Conservation (phyloP, 2,329 filamentous ascomycete species). For the Penicillium sp. region DNA sequence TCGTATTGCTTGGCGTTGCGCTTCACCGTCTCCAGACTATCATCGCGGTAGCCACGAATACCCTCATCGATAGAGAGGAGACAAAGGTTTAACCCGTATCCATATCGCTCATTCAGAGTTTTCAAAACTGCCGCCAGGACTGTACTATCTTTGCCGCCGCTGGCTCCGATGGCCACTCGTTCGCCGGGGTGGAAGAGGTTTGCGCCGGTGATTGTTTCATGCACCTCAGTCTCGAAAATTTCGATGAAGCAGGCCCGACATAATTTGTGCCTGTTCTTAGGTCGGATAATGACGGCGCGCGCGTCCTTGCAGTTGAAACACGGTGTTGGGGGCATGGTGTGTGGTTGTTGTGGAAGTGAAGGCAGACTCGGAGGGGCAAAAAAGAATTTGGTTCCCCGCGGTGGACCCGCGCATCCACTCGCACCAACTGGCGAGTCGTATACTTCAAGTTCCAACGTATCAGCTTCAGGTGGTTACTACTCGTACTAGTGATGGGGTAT, state of each 20-base stretch:
- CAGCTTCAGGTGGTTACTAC: not conserved
- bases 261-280: slow-evolving; percentile 92
- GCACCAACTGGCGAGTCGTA: too few relatives aligned
- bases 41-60: slow-evolving; percentile 95
- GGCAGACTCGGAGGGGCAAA: slow-evolving; percentile 21
- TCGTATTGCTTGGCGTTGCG: slow-evolving; percentile 88
- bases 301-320: slow-evolving; percentile 77
- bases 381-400: slow-evolving; percentile 27
- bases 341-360: slow-evolving; percentile 1
- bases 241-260: slow-evolving; percentile 86
- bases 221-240: slow-evolving; percentile 90
- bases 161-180: slow-evolving; percentile 89
- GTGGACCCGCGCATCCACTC: slow-evolving; percentile 12
- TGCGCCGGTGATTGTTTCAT: slow-evolving; percentile 84
- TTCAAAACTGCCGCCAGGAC: slow-evolving; percentile 94
- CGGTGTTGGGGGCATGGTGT: slow-evolving; percentile 71
- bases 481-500: too few relatives aligned
- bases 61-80: slow-evolving; percentile 94
- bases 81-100: slow-evolving; percentile 83
- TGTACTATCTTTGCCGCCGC: slow-evolving; percentile 95
- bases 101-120: slow-evolving; percentile 86
- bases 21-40: slow-evolving; percentile 95
- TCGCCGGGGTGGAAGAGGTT: slow-evolving; percentile 84
- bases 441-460: slow-evolving; percentile 6
- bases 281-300: slow-evolving; percentile 86